Evolutionary conservation across 1,284 basidiomycete genomes (phyloP).

Genomic region (Sanghuangporus baumii): DNA sequence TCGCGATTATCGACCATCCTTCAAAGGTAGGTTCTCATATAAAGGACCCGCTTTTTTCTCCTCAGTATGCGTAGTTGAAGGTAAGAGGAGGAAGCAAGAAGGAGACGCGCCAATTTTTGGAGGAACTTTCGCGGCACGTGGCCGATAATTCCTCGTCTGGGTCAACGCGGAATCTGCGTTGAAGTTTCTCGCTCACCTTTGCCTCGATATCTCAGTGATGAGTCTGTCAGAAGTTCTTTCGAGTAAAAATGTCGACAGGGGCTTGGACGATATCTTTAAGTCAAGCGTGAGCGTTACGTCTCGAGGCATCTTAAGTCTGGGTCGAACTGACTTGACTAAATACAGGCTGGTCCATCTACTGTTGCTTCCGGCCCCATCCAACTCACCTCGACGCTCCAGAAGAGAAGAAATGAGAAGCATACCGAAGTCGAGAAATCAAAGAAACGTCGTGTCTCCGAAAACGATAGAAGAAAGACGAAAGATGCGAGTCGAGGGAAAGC

Average conservation of each 20-base stretch:
- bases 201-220: not conserved
- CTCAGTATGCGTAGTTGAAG: not conserved
- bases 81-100: not conserved
- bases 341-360: constrained; percentile 15
- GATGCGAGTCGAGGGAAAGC: not conserved
- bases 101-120: not conserved
- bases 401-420: not conserved
- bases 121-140: not conserved
- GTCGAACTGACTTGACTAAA: not conserved
- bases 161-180: not conserved
- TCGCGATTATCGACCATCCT: constrained; percentile 13
- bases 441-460: constrained; percentile 4
- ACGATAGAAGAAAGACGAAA: constrained; percentile 12
- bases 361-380: not conserved
- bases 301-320: not conserved
- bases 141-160: not conserved
- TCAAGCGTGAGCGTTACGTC: constrained; percentile 7
- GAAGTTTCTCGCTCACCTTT: not conserved
- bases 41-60: no score
- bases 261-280: constrained; percentile 14
- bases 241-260: constrained; percentile 7
- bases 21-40: no score
- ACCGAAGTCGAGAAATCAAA: not conserved
- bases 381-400: not conserved
- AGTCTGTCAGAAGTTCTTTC: not conserved